phyloP scores from a whole-genome alignment of 2,329 filamentous ascomycete species.

The Penicillium paneum region DNA sequence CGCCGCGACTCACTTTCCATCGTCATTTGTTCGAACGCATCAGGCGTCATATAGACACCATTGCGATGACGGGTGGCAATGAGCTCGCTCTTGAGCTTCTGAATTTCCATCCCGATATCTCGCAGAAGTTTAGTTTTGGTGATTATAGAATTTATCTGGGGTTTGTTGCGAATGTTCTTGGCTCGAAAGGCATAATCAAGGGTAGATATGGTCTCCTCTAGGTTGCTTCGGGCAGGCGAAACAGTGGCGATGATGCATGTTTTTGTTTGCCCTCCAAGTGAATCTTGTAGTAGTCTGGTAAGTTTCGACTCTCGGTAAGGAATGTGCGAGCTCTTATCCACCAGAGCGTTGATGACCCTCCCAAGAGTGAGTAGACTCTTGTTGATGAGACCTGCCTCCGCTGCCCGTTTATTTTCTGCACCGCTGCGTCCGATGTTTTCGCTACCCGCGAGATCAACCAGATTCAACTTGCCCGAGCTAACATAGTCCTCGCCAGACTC shows the following conservation, averaged over 20 bases:
- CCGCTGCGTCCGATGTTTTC: conserved; percentile 97
- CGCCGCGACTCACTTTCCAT: conserved; percentile 87
- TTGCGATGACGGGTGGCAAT: conserved; percentile 91
- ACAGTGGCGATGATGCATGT: conserved; percentile 98
- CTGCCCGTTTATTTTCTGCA: conserved; percentile 94
- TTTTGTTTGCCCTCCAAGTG: conserved; percentile 89
- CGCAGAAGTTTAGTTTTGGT: conserved; percentile 88
- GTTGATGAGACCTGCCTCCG: conserved; percentile 95
- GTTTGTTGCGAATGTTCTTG: conserved; percentile 98
- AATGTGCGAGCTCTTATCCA: conserved; percentile 85
- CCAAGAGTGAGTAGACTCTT: conserved; percentile 94
- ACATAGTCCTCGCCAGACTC: conserved; percentile 87
- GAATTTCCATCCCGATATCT: conserved; percentile 89
- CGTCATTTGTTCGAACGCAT: conserved; percentile 85
- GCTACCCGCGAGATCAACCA: conserved; percentile 94
- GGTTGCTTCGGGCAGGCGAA: conserved; percentile 88
- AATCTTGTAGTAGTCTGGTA: conserved; percentile 91
- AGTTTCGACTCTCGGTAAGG: conserved; percentile 93
- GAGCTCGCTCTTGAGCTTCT: conserved; percentile 89
- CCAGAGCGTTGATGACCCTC: conserved; percentile 93
- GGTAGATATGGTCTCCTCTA: conserved; percentile 97
- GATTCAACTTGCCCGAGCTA: conserved; percentile 87
- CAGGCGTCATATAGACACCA: conserved; percentile 87
- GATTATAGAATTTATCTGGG: conserved; percentile 86
- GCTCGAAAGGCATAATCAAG: conserved; percentile 96